Evolutionary conservation across 2,329 filamentous ascomycete genomes (phyloP), one percentile per base, ranked within the genome.

Genomic region (Aaosphaeria pasadenensis): DNA sequence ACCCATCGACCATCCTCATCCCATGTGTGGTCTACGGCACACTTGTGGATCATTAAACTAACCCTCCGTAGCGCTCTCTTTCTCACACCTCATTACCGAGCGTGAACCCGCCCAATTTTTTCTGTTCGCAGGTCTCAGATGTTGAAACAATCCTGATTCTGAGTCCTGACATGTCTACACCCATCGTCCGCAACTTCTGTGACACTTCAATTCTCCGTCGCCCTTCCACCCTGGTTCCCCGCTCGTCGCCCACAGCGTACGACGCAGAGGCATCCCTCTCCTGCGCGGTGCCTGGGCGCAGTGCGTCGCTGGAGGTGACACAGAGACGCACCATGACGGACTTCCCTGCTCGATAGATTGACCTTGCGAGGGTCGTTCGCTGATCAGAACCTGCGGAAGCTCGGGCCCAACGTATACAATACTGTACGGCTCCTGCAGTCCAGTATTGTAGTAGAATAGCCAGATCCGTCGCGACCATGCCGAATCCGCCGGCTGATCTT

Each of bases 401-500:
- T 40, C 49, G 47, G 48, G 47, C 53, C 33, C 52, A 45, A 42
- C 17, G 48, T 50, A 53, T 44, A 50, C 48, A 47, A 48, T 52
- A 48, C 47, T 49, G 56, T 56, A 57, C 62, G 53, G 58, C 49
- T 51, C 51, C 55, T 54, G 49, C 57, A 46, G 31, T 32, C 46
- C 45, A 41, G 39, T 43, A 32, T 33, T 33, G 47, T 47, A 24
- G 17, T 24, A 24, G 17, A 24, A 24, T 24, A 24, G 17, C 17
- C 17, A 24, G 17, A 24, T 24, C 17, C 17, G 17, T 24, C 17
- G 17, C 17, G 17, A 50, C 50, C 50, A 46, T 49, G 52, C 57
- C 55, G 52, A 51, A 43, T 46, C 54, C 54, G 56, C 66, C 62
- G 64, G 63, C 63, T 63, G 62, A 67, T 63, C 60, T 59, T 59